These are phyloP conservation scores for Cryptococcus depauperatus DNA, from an alignment of 1,284 basidiomycete genomes.

Conservation along the genomic window DNA sequence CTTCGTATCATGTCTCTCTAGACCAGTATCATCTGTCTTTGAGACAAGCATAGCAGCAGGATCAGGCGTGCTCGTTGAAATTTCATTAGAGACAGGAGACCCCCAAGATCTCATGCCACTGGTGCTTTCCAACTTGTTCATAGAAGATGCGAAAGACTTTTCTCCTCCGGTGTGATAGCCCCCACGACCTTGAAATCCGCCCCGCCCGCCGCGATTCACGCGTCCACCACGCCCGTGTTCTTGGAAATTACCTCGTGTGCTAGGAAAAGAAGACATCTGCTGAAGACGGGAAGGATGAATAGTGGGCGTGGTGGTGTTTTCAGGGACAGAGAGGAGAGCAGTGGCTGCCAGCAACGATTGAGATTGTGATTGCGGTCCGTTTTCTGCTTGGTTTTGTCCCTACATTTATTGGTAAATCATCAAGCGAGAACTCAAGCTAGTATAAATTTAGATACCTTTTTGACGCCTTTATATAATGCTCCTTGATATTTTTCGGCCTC, in stretches of 20 bases:
- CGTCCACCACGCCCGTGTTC: constrained; percentile 8
- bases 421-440: neutral
- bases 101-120: constrained; percentile 40
- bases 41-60: neutral
- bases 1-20: constrained; percentile 28
- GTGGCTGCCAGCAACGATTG: constrained; percentile 16
- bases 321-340: too few relatives aligned
- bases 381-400: constrained; percentile 2
- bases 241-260: constrained; percentile 1
- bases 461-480: constrained; percentile 68
- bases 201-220: constrained; percentile 11
- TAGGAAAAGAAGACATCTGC: constrained; percentile 7
- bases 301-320: constrained; percentile 8
- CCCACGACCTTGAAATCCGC: constrained; percentile 9
- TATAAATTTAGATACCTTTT: constrained; percentile 50
- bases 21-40: neutral
- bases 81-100: constrained; percentile 19
- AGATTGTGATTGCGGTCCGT: constrained; percentile 6
- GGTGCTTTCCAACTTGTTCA: constrained; percentile 30
- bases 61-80: neutral
- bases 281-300: constrained; percentile 35
- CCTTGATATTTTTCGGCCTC: constrained; percentile 92
- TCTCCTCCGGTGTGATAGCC: constrained; percentile 8
- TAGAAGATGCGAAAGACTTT: constrained; percentile 11
- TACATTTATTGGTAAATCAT: neutral